Evolutionary conservation across 257 asterid genomes (phyloP).

Genomic region (Solanum acaule): DNA sequence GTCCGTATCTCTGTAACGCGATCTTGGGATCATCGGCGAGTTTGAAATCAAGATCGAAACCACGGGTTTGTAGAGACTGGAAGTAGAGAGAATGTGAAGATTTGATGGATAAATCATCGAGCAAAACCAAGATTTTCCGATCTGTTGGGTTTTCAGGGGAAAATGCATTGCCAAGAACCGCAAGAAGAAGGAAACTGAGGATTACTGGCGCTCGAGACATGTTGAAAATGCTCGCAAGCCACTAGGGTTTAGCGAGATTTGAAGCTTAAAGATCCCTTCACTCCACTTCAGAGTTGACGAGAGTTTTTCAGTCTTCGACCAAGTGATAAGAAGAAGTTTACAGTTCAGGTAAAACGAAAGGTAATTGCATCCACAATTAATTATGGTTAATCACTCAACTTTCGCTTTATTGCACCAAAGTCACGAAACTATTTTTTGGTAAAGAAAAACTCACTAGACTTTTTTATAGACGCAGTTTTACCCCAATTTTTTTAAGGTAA

Average conservation of each 20-base stretch:
- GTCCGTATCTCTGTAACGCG: slow-evolving; percentile 68
- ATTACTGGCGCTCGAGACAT: not conserved
- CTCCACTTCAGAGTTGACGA: not conserved
- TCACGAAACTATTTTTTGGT: not conserved
- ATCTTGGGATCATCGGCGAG: slow-evolving; percentile 72
- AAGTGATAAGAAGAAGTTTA: not conserved
- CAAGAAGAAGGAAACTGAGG: not conserved
- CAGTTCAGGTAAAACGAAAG: not conserved
- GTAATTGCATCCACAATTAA: not conserved
- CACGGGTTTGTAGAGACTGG: slow-evolving; percentile 44
- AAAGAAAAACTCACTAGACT: not conserved
- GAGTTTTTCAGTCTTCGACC: not conserved
- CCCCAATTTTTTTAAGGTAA: not conserved
- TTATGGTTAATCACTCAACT: not conserved
- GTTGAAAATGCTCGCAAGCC: not conserved
- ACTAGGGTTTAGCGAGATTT: slow-evolving; percentile 9
- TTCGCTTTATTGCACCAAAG: not conserved
- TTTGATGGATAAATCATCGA: slow-evolving; percentile 56
- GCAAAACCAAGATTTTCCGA: slow-evolving; percentile 57
- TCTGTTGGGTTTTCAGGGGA: slow-evolving; percentile 61
- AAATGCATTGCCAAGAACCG: slow-evolving; percentile 37
- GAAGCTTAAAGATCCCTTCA: not conserved
- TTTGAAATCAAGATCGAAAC: slow-evolving; percentile 60
- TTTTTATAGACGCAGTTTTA: not conserved
- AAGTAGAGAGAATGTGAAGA: slow-evolving; percentile 73